A percentile compares a stretch with the other conserved stretches of the same genome.
Conservation (phyloP, 306 rosid species). For the Parietaria judaica region DNA sequence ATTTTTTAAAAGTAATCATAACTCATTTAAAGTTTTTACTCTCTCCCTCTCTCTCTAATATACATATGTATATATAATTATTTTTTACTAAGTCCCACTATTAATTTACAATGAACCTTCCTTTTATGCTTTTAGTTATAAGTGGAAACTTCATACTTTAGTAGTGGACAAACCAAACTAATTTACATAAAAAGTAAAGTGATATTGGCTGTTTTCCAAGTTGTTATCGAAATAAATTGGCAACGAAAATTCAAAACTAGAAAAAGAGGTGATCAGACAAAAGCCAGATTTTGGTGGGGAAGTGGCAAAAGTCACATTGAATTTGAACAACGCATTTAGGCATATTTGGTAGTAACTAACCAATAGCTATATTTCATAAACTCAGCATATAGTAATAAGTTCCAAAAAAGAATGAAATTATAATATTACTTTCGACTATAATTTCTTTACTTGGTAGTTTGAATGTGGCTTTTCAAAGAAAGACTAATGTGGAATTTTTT, state of each 20-base stretch:
- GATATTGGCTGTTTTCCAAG: constrained; percentile 14
- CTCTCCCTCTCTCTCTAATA: no score
- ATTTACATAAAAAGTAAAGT: constrained; percentile 28
- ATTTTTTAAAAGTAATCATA: constrained; percentile 1
- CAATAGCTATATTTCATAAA: no score
- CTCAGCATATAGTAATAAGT: background rate
- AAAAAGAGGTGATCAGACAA: background rate
- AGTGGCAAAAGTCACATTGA: constrained; percentile 1
- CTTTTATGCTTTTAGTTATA: background rate
- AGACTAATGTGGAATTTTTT: background rate
- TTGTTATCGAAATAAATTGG: background rate
- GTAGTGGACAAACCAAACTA: constrained; percentile 25
- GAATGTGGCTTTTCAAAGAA: background rate
- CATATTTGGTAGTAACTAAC: no score
- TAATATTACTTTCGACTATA: no score
- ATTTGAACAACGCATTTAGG: background rate
- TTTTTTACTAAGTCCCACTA: no score
- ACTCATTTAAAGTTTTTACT: no score
- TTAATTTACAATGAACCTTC: background rate
- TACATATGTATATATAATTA: no score
- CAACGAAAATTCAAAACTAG: constrained; percentile 15
- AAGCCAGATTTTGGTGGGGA: constrained; percentile 26
- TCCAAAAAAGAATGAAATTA: background rate
- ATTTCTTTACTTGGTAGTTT: background rate
- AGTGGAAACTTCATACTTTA: constrained; percentile 35